phyloP scores from a whole-genome alignment of 345 rosid species.

The Salix caprea region DNA sequence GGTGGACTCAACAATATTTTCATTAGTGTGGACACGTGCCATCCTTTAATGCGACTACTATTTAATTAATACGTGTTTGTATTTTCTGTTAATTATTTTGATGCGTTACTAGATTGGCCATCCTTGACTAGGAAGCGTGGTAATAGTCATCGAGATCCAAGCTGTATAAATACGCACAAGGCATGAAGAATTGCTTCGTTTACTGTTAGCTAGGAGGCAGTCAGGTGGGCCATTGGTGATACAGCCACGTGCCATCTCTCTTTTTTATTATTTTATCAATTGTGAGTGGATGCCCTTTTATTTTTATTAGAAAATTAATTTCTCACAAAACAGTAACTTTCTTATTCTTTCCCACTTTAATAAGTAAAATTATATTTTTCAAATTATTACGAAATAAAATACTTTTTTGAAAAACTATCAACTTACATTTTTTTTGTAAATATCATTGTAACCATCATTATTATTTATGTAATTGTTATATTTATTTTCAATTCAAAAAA shows the following conservation, averaged over 20 bases:
- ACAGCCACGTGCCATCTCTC: slow-evolving; percentile 8
- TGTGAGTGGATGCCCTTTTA: background rate
- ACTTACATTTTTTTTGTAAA: no score
- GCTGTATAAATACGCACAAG: background rate
- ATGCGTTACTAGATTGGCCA: no score
- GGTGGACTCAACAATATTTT: background rate
- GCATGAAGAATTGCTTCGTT: slow-evolving; percentile 15
- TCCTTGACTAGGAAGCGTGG: background rate
- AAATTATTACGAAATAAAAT: no score
- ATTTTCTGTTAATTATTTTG: background rate
- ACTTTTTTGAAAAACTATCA: no score
- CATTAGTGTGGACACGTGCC: background rate
- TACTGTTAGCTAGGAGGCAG: slow-evolving; percentile 13
- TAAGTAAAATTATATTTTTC: no score
- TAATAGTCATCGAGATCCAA: background rate
- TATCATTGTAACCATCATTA: no score
- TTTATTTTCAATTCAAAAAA: no score
- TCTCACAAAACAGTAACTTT: no score
- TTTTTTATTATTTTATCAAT: background rate
- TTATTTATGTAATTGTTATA: no score
- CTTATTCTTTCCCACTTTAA: no score
- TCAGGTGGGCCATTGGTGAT: background rate
- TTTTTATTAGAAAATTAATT: background rate
- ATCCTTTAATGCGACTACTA: background rate
- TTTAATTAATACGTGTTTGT: background rate